Percentiles rank a stretch among this genome's conserved stretches.
Conservation (phyloP, 2,329 filamentous ascomycete genomes). For the Harringtonia lauricola region DNA sequence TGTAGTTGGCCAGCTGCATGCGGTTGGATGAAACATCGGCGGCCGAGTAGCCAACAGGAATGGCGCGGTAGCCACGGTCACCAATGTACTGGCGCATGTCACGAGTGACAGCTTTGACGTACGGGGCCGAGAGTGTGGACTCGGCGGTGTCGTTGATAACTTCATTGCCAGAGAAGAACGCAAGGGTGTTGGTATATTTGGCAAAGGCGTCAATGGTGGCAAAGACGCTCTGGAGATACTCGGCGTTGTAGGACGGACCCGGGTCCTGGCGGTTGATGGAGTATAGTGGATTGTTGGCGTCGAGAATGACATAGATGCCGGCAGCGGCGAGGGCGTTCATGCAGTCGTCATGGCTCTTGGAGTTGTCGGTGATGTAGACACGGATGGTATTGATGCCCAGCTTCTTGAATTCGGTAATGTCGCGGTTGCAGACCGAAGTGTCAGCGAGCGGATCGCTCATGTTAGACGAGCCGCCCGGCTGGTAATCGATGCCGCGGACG, state of each 20-base stretch:
- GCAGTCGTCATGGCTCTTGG: constrained; percentile 67
- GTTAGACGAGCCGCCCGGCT: constrained; percentile 46
- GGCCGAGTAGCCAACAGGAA: constrained; percentile 66
- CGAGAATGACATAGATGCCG: constrained; percentile 84
- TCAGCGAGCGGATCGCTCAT: constrained; percentile 69
- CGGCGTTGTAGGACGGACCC: constrained; percentile 71
- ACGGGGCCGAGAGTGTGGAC: constrained; percentile 56
- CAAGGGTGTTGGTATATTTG: constrained; percentile 75
- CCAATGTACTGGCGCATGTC: constrained; percentile 64
- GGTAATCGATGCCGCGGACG: constrained; percentile 50
- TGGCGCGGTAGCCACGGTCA: constrained; percentile 46
- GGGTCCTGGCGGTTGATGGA: constrained; percentile 72
- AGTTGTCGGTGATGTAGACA: constrained; percentile 89
- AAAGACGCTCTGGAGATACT: constrained; percentile 76
- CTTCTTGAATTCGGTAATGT: constrained; percentile 72
- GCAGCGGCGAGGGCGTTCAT: constrained; percentile 73
- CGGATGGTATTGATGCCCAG: constrained; percentile 85
- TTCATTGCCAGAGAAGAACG: constrained; percentile 77
- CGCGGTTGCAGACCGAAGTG: constrained; percentile 57
- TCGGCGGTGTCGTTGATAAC: constrained; percentile 58
- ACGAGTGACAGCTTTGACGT: constrained; percentile 69
- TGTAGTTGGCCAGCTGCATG: constrained; percentile 76
- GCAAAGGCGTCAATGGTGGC: constrained; percentile 78
- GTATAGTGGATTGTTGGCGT: constrained; percentile 84
- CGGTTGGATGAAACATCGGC: constrained; percentile 81